Percentiles rank a stretch among this genome's conserved stretches.
Conservation (phyloP, 179 eudicot species). For the Dionaea muscipula region DNA sequence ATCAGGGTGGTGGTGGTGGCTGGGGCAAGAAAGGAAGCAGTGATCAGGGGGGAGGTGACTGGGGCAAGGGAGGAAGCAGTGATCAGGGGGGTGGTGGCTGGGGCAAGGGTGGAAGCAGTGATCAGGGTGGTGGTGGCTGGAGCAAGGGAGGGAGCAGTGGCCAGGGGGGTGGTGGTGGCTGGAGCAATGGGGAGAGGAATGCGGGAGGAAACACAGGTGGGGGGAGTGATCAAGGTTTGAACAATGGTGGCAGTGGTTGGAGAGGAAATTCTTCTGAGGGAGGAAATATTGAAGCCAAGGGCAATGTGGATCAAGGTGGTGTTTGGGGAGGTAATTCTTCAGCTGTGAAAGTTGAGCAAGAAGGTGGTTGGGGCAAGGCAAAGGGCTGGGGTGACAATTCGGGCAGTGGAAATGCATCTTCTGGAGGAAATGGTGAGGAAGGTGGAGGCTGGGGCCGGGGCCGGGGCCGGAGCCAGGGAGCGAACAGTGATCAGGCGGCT, state of each 20-base stretch:
- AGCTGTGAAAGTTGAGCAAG: background rate
- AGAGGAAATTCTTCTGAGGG: too few species aligned
- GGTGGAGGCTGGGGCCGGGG: conserved; percentile 22
- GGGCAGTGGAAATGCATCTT: conserved; percentile 11
- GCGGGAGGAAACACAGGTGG: background rate
- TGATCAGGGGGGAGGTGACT: background rate
- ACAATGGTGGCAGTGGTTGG: background rate
- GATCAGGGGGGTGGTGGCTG: background rate
- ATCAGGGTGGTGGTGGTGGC: background rate
- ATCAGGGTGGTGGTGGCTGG: background rate
- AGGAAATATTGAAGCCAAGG: background rate
- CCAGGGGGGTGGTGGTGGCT: background rate
- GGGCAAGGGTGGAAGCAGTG: conserved; percentile 1
- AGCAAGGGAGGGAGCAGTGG: conserved; percentile 5
- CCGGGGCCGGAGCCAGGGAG: background rate
- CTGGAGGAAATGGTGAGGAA: conserved; percentile 17
- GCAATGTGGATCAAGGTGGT: conserved; percentile 8
- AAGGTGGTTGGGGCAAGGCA: background rate
- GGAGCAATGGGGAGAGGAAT: background rate
- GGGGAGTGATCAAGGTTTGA: conserved; percentile 1
- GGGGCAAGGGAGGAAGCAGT: background rate
- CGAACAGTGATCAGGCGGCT: background rate
- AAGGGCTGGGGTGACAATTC: conserved; percentile 10
- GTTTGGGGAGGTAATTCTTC: conserved; percentile 7
- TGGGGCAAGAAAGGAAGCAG: conserved; percentile 10